Evolutionary conservation across 768 basidiomycete genomes (phyloP).

Genomic region (Russula virescens): DNA sequence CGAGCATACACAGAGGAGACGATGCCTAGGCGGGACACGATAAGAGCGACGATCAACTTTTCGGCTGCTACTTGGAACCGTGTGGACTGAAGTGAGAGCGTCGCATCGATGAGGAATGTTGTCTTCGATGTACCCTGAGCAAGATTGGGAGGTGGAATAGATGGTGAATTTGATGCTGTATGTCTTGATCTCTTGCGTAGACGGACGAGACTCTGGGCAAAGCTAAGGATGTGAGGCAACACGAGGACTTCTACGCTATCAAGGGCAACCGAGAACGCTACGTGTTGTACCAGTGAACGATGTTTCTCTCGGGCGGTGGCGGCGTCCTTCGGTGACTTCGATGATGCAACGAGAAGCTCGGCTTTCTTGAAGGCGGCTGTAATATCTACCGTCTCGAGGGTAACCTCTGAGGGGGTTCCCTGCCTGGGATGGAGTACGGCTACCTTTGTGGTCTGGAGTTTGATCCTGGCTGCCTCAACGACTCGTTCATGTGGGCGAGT

Average conservation of each 20-base stretch:
- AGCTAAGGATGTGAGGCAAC: slow-evolving; percentile 22
- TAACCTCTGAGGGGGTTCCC: slow-evolving; percentile 16
- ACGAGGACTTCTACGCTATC: slow-evolving; percentile 19
- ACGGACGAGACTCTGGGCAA: slow-evolving; percentile 19
- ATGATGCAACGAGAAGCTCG: slow-evolving; percentile 6
- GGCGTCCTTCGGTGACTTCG: slow-evolving; percentile 18
- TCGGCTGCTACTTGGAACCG: slow-evolving; percentile 63
- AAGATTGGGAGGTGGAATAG: neutral
- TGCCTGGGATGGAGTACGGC: slow-evolving; percentile 15
- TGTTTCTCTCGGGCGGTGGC: slow-evolving; percentile 9
- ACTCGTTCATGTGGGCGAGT: neutral
- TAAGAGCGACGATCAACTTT: slow-evolving; percentile 61
- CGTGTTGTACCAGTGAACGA: slow-evolving; percentile 17
- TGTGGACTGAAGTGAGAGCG: slow-evolving; percentile 40
- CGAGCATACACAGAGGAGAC: slow-evolving; percentile 31
- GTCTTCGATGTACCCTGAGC: slow-evolving; percentile 4
- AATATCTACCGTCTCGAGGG: slow-evolving; percentile 3
- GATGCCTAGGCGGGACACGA: slow-evolving; percentile 37
- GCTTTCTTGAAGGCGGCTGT: slow-evolving; percentile 8
- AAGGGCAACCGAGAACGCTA: slow-evolving; percentile 16
- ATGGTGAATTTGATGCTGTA: neutral
- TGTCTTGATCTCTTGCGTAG: slow-evolving; percentile 4
- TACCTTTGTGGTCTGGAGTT: slow-evolving; percentile 10
- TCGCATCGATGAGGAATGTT: slow-evolving; percentile 33
- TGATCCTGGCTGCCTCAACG: neutral